Evolutionary conservation across 306 rosid genomes (phyloP).

Genomic region (Sophora flavescens): DNA sequence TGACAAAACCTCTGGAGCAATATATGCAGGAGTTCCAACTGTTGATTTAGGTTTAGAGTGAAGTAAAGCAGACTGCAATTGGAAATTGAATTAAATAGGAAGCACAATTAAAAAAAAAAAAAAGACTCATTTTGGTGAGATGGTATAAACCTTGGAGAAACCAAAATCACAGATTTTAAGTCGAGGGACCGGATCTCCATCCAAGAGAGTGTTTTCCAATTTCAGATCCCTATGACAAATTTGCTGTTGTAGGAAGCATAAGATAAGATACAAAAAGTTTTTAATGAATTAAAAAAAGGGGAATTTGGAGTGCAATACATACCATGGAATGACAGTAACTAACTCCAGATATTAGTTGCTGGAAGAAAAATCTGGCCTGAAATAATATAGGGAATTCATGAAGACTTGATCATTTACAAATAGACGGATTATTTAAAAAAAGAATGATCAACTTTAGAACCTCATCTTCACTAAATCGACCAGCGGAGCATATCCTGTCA

Average conservation of each 20-base stretch:
- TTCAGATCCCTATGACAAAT: constrained; percentile 97
- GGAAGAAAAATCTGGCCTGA: constrained; percentile 99
- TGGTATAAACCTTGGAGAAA: constrained; percentile 79
- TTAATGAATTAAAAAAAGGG: background rate
- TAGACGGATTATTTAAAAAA: background rate
- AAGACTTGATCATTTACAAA: background rate
- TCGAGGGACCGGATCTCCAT: constrained; percentile 82
- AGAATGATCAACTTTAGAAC: constrained; percentile 43
- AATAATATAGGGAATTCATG: constrained; percentile 16
- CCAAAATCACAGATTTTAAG: constrained; percentile 97
- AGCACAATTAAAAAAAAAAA: background rate
- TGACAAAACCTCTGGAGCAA: constrained; percentile 89
- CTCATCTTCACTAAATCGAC: constrained; percentile 95
- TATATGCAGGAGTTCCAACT: constrained; percentile 95
- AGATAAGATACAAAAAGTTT: constrained; percentile 14
- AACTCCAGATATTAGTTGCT: constrained; percentile 96
- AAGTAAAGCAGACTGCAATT: constrained; percentile 74
- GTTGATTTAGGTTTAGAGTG: constrained; percentile 93
- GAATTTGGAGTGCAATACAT: background rate
- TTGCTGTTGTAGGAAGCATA: constrained; percentile 57
- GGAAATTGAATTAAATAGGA: constrained; percentile 1
- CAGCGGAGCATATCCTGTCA: constrained; percentile 74
- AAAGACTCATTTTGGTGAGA: constrained; percentile 26
- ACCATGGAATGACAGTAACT: constrained; percentile 94
- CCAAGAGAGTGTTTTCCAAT: constrained; percentile 90